Percentiles rank a stretch among this genome's conserved stretches.
Evolutionary conservation across 2,329 filamentous ascomycete genomes (phyloP).

Genomic region (Acarospora socialis): DNA sequence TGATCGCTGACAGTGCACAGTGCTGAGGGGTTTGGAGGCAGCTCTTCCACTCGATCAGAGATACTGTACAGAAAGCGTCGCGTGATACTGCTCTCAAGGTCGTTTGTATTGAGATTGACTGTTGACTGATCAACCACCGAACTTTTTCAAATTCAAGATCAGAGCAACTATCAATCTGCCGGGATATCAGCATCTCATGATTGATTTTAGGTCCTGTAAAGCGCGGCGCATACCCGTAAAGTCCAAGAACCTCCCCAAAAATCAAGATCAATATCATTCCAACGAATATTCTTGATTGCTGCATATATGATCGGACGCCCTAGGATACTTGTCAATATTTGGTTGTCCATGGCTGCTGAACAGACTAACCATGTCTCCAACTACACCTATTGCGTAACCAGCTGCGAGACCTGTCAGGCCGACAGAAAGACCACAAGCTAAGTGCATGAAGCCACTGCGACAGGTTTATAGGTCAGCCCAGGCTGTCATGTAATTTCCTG

Average conservation of each 20-base stretch:
- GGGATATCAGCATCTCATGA: slow-evolving; percentile 14
- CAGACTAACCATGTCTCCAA: slow-evolving; percentile 84
- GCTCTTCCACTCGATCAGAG: too few relatives aligned
- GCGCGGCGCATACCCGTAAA: slow-evolving; percentile 63
- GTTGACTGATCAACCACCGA: not conserved
- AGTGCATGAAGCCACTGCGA: slow-evolving; percentile 73
- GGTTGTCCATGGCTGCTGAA: too few relatives aligned
- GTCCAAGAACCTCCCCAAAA: slow-evolving; percentile 91
- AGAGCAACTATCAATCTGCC: slow-evolving; percentile 76
- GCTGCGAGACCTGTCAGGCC: slow-evolving; percentile 86
- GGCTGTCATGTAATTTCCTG: not conserved
- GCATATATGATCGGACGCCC: slow-evolving; percentile 88
- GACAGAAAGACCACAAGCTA: slow-evolving; percentile 79
- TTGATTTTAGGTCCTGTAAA: slow-evolving; percentile 2
- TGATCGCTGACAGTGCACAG: too few relatives aligned
- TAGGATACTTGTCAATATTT: slow-evolving; percentile 20
- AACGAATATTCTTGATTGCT: slow-evolving; percentile 89
- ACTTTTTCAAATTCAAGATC: slow-evolving; percentile 73
- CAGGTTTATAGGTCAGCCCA: slow-evolving; percentile 1
- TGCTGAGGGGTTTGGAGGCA: too few relatives aligned
- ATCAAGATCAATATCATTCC: slow-evolving; percentile 98
- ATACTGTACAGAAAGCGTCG: too few relatives aligned
- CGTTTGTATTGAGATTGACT: too few relatives aligned
- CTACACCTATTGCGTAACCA: slow-evolving; percentile 90
- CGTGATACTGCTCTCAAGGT: too few relatives aligned